These are phyloP conservation scores for Ophiostoma populinum DNA, from an alignment of 2,329 filamentous ascomycete species.

Conservation along the genomic window DNA sequence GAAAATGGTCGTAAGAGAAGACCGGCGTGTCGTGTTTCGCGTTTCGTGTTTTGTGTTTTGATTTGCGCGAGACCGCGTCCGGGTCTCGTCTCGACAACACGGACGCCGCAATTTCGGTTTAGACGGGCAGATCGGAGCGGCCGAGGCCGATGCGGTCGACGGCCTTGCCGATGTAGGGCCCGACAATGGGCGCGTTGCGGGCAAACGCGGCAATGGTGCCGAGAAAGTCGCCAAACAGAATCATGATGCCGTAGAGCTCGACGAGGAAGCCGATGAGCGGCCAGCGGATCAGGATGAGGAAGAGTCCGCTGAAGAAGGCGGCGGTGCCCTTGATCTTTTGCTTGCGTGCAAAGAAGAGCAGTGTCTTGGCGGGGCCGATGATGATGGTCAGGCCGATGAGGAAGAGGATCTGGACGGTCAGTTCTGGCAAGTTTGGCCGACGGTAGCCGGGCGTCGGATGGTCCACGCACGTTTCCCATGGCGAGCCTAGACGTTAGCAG, in stretches of 20 bases:
- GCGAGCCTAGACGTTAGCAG: conserved; percentile 46
- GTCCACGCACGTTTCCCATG: conserved; percentile 92
- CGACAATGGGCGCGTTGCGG: conserved; percentile 66
- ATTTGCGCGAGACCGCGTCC: too few species aligned
- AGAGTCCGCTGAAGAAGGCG: conserved; percentile 69
- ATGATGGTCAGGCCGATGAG: conserved; percentile 91
- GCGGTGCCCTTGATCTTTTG: conserved; percentile 86
- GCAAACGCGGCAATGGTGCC: conserved; percentile 83
- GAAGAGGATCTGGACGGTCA: conserved; percentile 67
- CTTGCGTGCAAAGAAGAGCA: conserved; percentile 82
- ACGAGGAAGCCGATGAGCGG: conserved; percentile 78
- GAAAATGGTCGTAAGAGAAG: not conserved
- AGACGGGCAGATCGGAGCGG: conserved; percentile 60
- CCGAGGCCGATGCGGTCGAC: conserved; percentile 54
- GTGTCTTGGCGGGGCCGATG: conserved; percentile 80
- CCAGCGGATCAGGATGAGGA: conserved; percentile 79
- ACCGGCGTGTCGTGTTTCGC: too few species aligned
- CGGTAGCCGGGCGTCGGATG: too few species aligned
- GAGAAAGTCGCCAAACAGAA: conserved; percentile 92
- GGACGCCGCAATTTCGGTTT: conserved; percentile 16
- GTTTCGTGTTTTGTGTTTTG: too few species aligned
- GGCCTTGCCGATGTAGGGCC: conserved; percentile 62
- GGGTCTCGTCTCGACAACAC: too few species aligned
- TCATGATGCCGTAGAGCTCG: conserved; percentile 81
- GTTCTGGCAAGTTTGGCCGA: too few species aligned